phyloP scores from a whole-genome alignment of 176 grass and related monocot species.

The Musa beccarii region DNA sequence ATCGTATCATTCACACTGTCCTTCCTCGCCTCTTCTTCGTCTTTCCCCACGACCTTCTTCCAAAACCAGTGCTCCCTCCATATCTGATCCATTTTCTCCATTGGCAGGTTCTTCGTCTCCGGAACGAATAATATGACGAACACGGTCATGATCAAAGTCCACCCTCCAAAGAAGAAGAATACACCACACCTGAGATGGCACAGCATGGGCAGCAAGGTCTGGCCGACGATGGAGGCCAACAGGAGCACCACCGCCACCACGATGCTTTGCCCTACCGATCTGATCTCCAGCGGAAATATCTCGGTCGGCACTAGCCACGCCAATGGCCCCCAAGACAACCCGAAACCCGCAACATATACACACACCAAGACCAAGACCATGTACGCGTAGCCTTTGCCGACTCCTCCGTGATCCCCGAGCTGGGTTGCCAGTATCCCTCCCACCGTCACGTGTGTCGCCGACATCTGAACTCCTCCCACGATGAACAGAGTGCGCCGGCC shows the following conservation, averaged over 20 bases:
- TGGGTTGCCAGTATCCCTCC: neutral
- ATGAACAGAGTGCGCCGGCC: slow-evolving; percentile 8
- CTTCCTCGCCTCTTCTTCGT: neutral
- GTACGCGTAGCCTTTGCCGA: neutral
- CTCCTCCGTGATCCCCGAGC: neutral
- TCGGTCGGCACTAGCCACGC: slow-evolving; percentile 11
- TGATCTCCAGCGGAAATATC: neutral
- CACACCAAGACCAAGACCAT: neutral
- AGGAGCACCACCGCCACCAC: neutral
- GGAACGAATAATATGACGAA: neutral
- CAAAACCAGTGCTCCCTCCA: neutral
- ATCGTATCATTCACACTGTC: too few species aligned
- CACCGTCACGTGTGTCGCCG: neutral
- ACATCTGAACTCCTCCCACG: neutral
- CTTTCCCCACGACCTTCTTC: neutral
- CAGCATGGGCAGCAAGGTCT: neutral
- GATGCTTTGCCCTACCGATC: neutral
- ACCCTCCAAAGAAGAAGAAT: neutral
- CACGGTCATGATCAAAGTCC: neutral
- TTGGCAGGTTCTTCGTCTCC: neutral
- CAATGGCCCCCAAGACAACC: slow-evolving; percentile 1
- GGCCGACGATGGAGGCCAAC: neutral
- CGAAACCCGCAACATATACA: neutral
- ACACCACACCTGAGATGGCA: neutral
- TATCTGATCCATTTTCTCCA: neutral